Evolutionary conservation across 306 rosid genomes (phyloP).

Genomic region (Macrotyloma uniflorum): DNA sequence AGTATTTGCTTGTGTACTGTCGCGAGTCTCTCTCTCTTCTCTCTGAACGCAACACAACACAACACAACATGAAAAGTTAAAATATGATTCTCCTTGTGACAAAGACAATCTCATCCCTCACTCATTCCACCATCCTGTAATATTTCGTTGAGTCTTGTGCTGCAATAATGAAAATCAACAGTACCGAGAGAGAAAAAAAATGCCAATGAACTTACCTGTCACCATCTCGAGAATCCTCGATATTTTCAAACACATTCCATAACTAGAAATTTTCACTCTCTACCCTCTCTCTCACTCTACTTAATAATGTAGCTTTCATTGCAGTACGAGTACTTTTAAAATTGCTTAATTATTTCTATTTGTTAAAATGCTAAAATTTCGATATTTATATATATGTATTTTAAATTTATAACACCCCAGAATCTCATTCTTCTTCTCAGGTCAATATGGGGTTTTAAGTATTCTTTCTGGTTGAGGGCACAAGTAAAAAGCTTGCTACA

Average conservation of each 20-base stretch:
- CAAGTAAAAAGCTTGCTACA: neutral
- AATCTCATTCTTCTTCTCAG: slow-evolving; percentile 34
- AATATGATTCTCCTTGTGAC: neutral
- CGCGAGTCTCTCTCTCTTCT: neutral
- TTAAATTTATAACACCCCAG: neutral
- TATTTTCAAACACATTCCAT: slow-evolving; percentile 19
- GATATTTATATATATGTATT: neutral
- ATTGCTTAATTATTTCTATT: neutral
- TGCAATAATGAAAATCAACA: neutral
- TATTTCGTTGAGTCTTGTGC: neutral
- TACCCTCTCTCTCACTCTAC: neutral
- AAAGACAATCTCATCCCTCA: neutral
- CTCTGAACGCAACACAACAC: neutral
- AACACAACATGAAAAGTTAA: neutral
- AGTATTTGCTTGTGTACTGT: neutral
- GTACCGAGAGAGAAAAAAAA: neutral
- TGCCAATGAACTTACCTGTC: neutral
- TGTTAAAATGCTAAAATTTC: neutral
- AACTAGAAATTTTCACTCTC: neutral
- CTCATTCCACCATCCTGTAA: neutral
- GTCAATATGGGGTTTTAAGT: slow-evolving; percentile 9
- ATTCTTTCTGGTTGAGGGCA: slow-evolving; percentile 22
- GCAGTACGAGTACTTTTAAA: neutral
- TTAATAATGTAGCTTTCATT: neutral
- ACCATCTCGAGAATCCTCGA: slow-evolving; percentile 15